Evolutionary conservation across 2,329 filamentous ascomycete genomes (phyloP).

Genomic region (Diplodia mutila): DNA sequence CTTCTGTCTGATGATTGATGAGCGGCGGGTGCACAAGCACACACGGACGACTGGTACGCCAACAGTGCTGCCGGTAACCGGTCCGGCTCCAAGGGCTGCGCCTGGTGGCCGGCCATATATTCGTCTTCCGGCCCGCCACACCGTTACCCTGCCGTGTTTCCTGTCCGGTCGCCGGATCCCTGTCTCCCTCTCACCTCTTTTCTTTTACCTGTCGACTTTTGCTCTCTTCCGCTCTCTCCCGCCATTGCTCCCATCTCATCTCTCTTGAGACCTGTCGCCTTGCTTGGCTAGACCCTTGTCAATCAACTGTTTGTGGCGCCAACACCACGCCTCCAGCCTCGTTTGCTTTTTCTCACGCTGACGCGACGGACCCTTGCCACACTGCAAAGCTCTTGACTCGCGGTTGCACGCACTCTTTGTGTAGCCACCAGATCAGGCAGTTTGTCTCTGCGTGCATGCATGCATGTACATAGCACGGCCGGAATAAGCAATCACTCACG

Average conservation of each 20-base stretch:
- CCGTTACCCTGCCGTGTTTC: not conserved
- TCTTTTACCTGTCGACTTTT: not conserved
- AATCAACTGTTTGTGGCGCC: not conserved
- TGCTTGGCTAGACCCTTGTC: not conserved
- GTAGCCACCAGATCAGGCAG: not conserved
- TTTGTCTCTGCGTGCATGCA: not conserved
- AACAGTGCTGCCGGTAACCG: not conserved
- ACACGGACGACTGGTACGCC: not conserved
- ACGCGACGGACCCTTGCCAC: not conserved
- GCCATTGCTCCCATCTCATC: not conserved
- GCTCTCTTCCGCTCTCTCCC: not conserved
- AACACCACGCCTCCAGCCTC: not conserved
- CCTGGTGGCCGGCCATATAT: not conserved
- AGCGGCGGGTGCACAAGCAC: not conserved
- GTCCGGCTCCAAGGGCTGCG: not conserved
- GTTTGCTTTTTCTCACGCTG: not conserved
- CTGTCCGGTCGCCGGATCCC: not conserved
- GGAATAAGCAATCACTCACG: not conserved
- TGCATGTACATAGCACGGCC: not conserved
- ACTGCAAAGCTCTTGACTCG: not conserved
- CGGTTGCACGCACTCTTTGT: not conserved
- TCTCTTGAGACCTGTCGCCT: not conserved
- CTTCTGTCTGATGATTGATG: not conserved
- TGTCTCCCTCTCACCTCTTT: not conserved
- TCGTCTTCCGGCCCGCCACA: not conserved